Conservation (phyloP, 2,329 filamentous ascomycete species). For the Acephala macrosclerotiorum region DNA sequence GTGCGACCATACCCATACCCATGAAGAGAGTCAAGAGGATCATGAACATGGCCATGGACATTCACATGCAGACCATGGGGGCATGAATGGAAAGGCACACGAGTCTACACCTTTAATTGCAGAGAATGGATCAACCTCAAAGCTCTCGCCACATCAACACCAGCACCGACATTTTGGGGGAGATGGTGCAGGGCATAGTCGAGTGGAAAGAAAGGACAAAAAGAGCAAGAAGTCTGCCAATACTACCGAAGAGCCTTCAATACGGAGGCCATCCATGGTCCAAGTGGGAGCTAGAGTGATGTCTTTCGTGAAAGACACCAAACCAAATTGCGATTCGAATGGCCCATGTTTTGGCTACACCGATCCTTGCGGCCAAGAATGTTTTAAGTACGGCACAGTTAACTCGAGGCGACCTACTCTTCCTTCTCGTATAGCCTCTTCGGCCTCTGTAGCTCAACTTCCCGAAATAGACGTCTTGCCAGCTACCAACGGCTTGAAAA, state of each 20-base stretch:
- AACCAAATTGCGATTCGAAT: conserved; percentile 65
- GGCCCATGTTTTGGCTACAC: conserved; percentile 70
- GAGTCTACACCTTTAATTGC: conserved; percentile 42
- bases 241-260: not conserved
- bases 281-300: conserved; percentile 63
- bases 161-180: not conserved
- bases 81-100: conserved; percentile 29
- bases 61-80: conserved; percentile 21
- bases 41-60: conserved; percentile 7
- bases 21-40: conserved; percentile 33
- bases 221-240: conserved; percentile 10
- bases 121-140: conserved; percentile 25
- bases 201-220: not conserved
- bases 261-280: conserved; percentile 60
- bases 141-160: conserved; percentile 13
- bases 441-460: not conserved
- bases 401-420: conserved; percentile 37
- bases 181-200: conserved; percentile 17
- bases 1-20: conserved; percentile 74
- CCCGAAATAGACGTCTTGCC: not conserved
- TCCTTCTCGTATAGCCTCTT: not conserved
- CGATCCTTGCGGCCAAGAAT: conserved; percentile 71
- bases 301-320: conserved; percentile 71
- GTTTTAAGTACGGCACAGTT: conserved; percentile 63
- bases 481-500: too few species aligned